These are phyloP conservation scores for Paraphaeosphaeria minitans DNA, from an alignment of 2,329 filamentous ascomycete species.

Conservation along the genomic window DNA sequence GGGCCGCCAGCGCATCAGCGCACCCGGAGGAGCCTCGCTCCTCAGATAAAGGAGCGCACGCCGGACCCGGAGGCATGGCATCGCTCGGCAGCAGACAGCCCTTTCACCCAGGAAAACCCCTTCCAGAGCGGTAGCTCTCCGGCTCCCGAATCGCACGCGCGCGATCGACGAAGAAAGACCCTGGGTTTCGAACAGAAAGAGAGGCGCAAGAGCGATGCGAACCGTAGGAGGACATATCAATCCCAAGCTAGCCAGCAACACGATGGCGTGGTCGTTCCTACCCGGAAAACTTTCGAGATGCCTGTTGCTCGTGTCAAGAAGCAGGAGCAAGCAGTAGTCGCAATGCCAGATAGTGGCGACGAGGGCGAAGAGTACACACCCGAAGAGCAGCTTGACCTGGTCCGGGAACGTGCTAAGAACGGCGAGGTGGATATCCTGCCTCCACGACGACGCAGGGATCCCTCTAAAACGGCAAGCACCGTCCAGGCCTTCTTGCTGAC, in stretches of 20 bases:
- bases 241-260: conserved; percentile 53
- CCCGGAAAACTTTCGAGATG: conserved; percentile 64
- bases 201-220: conserved; percentile 50
- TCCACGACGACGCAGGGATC: conserved; percentile 36
- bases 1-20: conserved; percentile 43
- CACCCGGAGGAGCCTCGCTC: conserved; percentile 46
- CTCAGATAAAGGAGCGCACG: conserved; percentile 52
- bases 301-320: conserved; percentile 54
- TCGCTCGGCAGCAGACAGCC: conserved; percentile 59
- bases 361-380: conserved; percentile 92
- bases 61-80: conserved; percentile 57
- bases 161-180: conserved; percentile 60
- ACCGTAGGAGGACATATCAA: conserved; percentile 51
- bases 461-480: conserved; percentile 52
- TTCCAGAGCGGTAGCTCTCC: conserved; percentile 88
- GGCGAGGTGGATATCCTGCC: conserved; percentile 59
- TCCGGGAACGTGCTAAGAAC: conserved; percentile 67
- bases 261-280: conserved; percentile 59
- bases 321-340: conserved; percentile 41
- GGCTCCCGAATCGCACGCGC: conserved; percentile 44
- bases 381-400: conserved; percentile 78
- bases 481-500: conserved; percentile 71
- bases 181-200: conserved; percentile 49
- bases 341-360: conserved; percentile 57
- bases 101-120: conserved; percentile 88